Conservation (phyloP, 441 rosid genomes). For the Iberis amara region DNA sequence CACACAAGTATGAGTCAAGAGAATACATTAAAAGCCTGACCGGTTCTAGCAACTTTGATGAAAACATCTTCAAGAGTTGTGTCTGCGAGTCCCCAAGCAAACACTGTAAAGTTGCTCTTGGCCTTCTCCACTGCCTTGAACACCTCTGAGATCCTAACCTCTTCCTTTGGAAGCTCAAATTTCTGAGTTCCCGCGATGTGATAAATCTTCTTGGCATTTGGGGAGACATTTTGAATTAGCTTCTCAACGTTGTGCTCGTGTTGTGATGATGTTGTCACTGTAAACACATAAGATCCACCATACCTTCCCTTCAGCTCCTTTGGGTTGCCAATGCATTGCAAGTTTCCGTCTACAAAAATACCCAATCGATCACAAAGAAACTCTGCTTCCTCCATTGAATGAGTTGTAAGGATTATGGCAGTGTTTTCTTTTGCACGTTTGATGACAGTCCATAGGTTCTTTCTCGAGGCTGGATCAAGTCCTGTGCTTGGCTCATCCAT, state of each 20-base stretch:
- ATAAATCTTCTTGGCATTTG: slow-evolving; percentile 63
- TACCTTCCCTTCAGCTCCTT: slow-evolving; percentile 92
- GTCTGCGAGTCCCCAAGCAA: slow-evolving; percentile 93
- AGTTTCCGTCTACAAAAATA: slow-evolving; percentile 74
- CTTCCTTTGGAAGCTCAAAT: slow-evolving; percentile 78
- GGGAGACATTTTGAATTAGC: slow-evolving; percentile 50
- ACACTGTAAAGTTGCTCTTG: slow-evolving; percentile 62
- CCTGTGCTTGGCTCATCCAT: slow-evolving; percentile 99
- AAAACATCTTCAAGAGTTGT: slow-evolving; percentile 96
- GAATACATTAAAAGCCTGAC: slow-evolving; percentile 43
- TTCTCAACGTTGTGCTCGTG: slow-evolving; percentile 60
- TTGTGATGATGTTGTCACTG: slow-evolving; percentile 65
- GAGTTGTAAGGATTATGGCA: slow-evolving; percentile 94
- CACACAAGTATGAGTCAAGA: slow-evolving; percentile 31
- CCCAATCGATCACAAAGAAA: slow-evolving; percentile 88
- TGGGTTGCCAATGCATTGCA: slow-evolving; percentile 92
- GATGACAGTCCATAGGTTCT: slow-evolving; percentile 80
- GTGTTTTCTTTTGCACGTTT: slow-evolving; percentile 72
- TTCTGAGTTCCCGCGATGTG: slow-evolving; percentile 89
- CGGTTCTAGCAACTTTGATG: slow-evolving; percentile 74
- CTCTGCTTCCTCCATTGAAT: slow-evolving; percentile 99
- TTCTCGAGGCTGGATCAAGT: slow-evolving; percentile 94
- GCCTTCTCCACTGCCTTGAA: slow-evolving; percentile 76
- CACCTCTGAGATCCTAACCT: slow-evolving; percentile 65
- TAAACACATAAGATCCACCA: slow-evolving; percentile 83